Base-by-base conservation (phyloP, 1,139 yeast genomes). In the Suhomyces guaymorum region DNA sequence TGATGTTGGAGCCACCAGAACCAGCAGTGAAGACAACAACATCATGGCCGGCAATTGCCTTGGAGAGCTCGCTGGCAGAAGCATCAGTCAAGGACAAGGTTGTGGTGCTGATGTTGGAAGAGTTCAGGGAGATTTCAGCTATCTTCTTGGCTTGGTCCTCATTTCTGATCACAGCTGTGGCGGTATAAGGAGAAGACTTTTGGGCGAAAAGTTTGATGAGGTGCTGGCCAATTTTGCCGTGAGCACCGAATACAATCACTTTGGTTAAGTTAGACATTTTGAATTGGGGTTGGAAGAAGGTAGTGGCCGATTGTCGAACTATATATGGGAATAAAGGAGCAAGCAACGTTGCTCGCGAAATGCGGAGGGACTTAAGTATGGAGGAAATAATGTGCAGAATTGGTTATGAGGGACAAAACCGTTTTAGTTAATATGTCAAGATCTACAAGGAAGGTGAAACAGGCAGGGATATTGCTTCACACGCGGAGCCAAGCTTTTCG, bases 11-110 rank as follows among this genome's bases (percentile, higher is more conserved):
- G 2, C 85, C 86, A 5, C 76, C 81, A 2, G 84, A 77, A 5
- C 87, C 87, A 1, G 82, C 86, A 28, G 75, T 63, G 58, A 80
- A 76, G 1, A 81, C 76, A 5, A 80, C 77, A 5, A 78, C 80
- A 48, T 77, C 79, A 28, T 63, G 70, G 3, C 79, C 82, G 26
- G 55, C 52, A 21, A 80, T 54, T 0, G 59, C 58, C 1, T 52
- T 41, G 0, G 68, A 54, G 15, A 80, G 51, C 2, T 70, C 62
- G 1, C 46, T 44, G 2, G 61, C 60, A 1, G 59, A 47, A 3
- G 66, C 57, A 9, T 55, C 58, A 11, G 66, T 60, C 18, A 73
- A 49, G 26, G 66, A 68, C 23, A 79, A 59, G 19, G 60, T 56
- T 10, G 62, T 53, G 4, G 73, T 51, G 4, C 58, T 49, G 9